Conservation (phyloP, 169 alveolate genomes). For the Cryptosporidium andersoni region DNA sequence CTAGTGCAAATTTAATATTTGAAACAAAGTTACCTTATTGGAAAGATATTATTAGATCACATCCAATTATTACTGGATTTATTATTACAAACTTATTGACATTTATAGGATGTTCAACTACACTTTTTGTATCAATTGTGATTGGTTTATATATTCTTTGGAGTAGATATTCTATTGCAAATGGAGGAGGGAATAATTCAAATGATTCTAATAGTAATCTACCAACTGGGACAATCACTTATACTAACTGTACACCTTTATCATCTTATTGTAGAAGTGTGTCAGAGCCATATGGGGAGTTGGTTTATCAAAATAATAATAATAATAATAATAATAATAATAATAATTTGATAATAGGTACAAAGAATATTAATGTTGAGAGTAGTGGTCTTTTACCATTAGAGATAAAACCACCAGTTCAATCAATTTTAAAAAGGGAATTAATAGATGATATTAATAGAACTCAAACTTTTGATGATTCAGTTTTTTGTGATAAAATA, state of each 20-base stretch:
- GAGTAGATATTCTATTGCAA: conserved; percentile 14
- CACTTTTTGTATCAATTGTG: background rate
- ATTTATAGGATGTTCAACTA: background rate
- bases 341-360: too few species aligned
- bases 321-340: too few species aligned
- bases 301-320: too few species aligned
- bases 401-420: background rate
- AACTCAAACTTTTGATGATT: too few species aligned
- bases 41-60: conserved; percentile 39
- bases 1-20: conserved; percentile 15
- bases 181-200: background rate
- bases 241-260: conserved; percentile 33
- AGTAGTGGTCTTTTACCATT: conserved; percentile 18
- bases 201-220: conserved; percentile 34
- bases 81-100: conserved; percentile 2
- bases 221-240: conserved; percentile 52
- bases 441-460: too few species aligned
- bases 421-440: too few species aligned
- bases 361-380: too few species aligned
- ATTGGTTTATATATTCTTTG: conserved; percentile 35
- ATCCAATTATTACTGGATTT: conserved; percentile 51
- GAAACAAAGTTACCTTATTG: conserved; percentile 38
- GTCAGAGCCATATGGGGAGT: too few species aligned
- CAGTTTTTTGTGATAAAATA: too few species aligned
- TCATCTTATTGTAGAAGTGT: background rate